Evolutionary conservation across 345 rosid genomes (phyloP).

Genomic region (Salix caprea): DNA sequence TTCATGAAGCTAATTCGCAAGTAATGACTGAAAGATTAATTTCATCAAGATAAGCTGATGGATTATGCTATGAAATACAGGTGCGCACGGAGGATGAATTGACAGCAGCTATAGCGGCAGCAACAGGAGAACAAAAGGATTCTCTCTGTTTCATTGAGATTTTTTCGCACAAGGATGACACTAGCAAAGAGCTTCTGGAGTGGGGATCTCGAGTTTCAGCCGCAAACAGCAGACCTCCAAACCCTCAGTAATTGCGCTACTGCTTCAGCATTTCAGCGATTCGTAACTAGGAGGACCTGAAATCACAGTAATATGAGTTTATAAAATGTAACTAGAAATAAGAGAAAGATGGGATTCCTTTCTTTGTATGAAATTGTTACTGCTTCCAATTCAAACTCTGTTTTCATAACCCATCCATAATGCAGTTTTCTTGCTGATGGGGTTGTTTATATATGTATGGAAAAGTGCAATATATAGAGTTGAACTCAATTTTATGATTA

Average conservation of each 20-base stretch:
- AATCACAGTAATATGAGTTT: neutral
- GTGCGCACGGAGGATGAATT: constrained; percentile 52
- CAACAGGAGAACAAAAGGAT: constrained; percentile 43
- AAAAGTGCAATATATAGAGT: neutral
- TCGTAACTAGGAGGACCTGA: neutral
- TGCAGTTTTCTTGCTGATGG: neutral
- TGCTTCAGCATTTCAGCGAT: neutral
- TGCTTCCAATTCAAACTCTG: neutral
- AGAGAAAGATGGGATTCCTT: neutral
- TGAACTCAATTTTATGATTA: neutral
- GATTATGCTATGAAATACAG: constrained; percentile 24
- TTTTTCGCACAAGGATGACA: constrained; percentile 64
- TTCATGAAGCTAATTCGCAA: neutral
- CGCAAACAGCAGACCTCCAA: constrained; percentile 68
- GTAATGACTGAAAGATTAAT: neutral
- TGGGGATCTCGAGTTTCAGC: constrained; percentile 75
- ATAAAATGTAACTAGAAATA: neutral
- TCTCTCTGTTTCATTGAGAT: constrained; percentile 64
- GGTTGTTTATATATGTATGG: neutral
- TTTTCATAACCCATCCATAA: neutral
- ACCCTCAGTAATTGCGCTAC: constrained; percentile 43
- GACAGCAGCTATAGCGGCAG: constrained; percentile 38
- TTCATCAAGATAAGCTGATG: neutral
- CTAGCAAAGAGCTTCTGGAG: constrained; percentile 77
- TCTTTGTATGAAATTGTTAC: neutral